Percentiles rank a stretch among this genome's conserved stretches.
phyloP scores from a whole-genome alignment of 495 filamentous ascomycete species.

The Filosporella fistucella region DNA sequence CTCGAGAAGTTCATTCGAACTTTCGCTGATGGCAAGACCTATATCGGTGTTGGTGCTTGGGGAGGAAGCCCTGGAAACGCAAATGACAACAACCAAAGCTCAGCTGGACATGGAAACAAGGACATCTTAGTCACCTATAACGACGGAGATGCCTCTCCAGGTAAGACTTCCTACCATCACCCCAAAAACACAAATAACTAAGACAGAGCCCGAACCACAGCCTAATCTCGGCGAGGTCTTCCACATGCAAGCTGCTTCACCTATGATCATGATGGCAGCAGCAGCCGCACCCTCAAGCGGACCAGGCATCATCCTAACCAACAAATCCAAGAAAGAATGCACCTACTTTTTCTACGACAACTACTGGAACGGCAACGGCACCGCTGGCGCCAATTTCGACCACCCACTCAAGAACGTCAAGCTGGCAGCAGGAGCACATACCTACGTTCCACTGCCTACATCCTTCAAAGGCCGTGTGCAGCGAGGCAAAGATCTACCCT shows the following conservation, averaged over 20 bases:
- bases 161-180: too few relatives aligned
- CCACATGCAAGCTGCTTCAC: too few relatives aligned
- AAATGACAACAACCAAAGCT: conserved; percentile 27
- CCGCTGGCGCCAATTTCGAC: conserved; percentile 39
- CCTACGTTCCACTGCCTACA: conserved; percentile 27
- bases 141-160: conserved; percentile 32
- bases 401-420: conserved; percentile 31
- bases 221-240: too few relatives aligned
- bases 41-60: conserved; percentile 40
- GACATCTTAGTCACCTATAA: conserved; percentile 35
- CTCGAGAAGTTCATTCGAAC: conserved; percentile 33
- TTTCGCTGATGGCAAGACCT: conserved; percentile 37
- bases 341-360: conserved; percentile 37
- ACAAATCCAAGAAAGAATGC: conserved; percentile 25
- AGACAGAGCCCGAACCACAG: too few relatives aligned
- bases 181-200: too few relatives aligned
- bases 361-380: conserved; percentile 39
- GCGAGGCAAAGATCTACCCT: conserved; percentile 31
- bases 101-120: conserved; percentile 32
- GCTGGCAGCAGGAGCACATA: conserved; percentile 23
- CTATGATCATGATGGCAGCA: too few relatives aligned
- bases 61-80: conserved; percentile 23
- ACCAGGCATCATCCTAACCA: conserved; percentile 32
- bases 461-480: conserved; percentile 41
- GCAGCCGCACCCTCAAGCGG: conserved; percentile 7